Evolutionary conservation across 1,284 basidiomycete genomes (phyloP).

Genomic region (Apiotrichum sp.): DNA sequence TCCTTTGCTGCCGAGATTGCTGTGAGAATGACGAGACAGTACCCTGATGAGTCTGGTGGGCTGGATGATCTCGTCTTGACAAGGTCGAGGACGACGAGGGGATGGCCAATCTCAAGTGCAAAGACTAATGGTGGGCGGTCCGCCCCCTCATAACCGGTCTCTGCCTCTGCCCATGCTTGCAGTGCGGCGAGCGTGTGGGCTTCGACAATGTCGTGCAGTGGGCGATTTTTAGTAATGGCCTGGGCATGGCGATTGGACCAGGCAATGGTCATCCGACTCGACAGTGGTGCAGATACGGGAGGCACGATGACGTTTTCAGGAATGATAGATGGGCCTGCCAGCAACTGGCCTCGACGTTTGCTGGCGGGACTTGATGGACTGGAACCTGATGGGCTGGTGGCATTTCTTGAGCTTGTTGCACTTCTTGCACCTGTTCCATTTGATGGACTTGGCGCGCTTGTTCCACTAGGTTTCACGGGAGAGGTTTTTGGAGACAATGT

Average conservation of each 20-base stretch:
- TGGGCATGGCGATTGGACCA: conserved; percentile 31
- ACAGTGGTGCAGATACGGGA: conserved; percentile 2
- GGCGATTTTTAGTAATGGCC: conserved; percentile 17
- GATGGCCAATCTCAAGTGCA: neutral
- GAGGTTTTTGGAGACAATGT: too few species aligned
- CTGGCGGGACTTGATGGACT: neutral
- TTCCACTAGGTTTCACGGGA: too few species aligned
- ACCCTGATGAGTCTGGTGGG: neutral
- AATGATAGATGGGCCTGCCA: neutral
- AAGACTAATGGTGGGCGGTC: neutral
- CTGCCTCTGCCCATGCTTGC: conserved; percentile 28
- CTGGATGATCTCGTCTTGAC: conserved; percentile 7
- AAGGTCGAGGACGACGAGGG: neutral
- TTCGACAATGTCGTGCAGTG: conserved; percentile 23
- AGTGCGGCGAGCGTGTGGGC: conserved; percentile 12
- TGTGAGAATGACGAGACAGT: neutral
- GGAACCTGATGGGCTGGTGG: neutral
- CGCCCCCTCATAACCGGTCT: neutral
- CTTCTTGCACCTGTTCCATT: too few species aligned
- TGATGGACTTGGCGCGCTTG: too few species aligned
- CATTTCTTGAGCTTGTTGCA: too few species aligned
- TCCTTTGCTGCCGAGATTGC: neutral
- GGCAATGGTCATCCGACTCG: conserved; percentile 4
- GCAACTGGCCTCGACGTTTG: too few species aligned
- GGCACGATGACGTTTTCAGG: neutral